Evolutionary conservation across 2,329 filamentous ascomycete species (phyloP).

Genomic region (Ceratocystis diversiconidia): DNA sequence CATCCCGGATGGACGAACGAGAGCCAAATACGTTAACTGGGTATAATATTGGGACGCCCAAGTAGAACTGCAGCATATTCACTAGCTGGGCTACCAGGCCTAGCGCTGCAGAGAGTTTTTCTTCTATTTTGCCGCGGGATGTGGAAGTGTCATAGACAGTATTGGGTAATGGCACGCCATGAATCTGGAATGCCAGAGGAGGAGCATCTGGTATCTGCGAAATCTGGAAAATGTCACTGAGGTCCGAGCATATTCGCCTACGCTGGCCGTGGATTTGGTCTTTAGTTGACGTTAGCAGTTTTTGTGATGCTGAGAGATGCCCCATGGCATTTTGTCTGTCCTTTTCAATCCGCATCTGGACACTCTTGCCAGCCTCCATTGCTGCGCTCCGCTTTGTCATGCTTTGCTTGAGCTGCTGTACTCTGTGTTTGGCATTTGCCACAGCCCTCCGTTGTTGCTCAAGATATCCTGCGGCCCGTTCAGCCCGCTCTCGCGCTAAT

Average conservation of each 20-base stretch:
- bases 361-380: conserved; percentile 48
- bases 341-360: conserved; percentile 42
- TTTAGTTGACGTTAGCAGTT: conserved; percentile 40
- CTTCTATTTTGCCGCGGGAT: conserved; percentile 41
- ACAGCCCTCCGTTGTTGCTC: conserved; percentile 47
- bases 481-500: conserved; percentile 35
- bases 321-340: conserved; percentile 48
- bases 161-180: conserved; percentile 65
- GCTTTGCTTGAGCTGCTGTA: conserved; percentile 53
- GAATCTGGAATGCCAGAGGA: conserved; percentile 71
- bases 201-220: conserved; percentile 41
- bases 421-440: conserved; percentile 47
- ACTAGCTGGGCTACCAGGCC: conserved; percentile 67
- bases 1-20: conserved; percentile 59
- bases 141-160: conserved; percentile 49
- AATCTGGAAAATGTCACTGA: conserved; percentile 68
- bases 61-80: conserved; percentile 65
- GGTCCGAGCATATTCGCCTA: conserved; percentile 72
- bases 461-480: conserved; percentile 40
- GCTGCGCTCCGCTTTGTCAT: conserved; percentile 50
- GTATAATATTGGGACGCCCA: conserved; percentile 67
- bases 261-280: conserved; percentile 71
- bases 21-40: conserved; percentile 60
- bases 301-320: conserved; percentile 42
- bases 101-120: conserved; percentile 64